These are phyloP conservation scores for Nigrograna mackinnonii DNA, from an alignment of 2,329 filamentous ascomycete species.

Conservation along the genomic window DNA sequence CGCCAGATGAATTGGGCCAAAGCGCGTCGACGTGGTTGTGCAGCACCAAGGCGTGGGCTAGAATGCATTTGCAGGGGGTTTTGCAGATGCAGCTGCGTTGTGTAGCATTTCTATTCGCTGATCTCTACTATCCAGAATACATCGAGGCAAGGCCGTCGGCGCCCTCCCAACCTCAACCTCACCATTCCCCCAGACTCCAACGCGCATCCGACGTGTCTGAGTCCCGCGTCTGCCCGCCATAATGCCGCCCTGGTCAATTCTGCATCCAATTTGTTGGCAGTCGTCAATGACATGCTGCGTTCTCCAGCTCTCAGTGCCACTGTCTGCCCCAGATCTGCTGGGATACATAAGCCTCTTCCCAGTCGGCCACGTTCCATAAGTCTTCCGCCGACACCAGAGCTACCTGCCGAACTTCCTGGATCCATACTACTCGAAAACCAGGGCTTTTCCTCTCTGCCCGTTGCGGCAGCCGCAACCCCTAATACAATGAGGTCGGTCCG, in stretches of 20 bases:
- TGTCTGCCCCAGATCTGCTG: slow-evolving; percentile 27
- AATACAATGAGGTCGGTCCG: slow-evolving; percentile 28
- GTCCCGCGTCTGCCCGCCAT: slow-evolving; percentile 29
- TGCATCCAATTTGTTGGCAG: slow-evolving; percentile 41
- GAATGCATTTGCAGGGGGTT: slow-evolving; percentile 21
- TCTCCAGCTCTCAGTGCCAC: slow-evolving; percentile 41
- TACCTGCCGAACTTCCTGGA: slow-evolving; percentile 22
- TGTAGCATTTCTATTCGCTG: slow-evolving; percentile 36
- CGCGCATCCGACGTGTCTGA: slow-evolving; percentile 16
- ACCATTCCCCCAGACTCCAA: slow-evolving; percentile 27
- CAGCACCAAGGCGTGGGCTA: slow-evolving; percentile 25
- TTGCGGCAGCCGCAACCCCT: slow-evolving; percentile 18
- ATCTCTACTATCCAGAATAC: slow-evolving; percentile 27
- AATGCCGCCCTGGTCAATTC: slow-evolving; percentile 31
- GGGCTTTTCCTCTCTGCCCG: slow-evolving; percentile 26
- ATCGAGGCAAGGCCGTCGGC: slow-evolving; percentile 21
- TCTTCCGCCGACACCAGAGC: slow-evolving; percentile 41
- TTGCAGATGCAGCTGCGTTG: slow-evolving; percentile 28
- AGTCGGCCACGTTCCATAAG: slow-evolving; percentile 45
- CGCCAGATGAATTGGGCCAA: slow-evolving; percentile 19
- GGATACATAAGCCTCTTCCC: slow-evolving; percentile 38
- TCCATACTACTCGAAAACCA: slow-evolving; percentile 34
- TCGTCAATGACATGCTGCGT: slow-evolving; percentile 47
- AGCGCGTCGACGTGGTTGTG: slow-evolving; percentile 35
- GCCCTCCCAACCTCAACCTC: slow-evolving; percentile 31